Evolutionary conservation across 129 eudicot genomes (phyloP).

Genomic region (Gnaphalium uliginosum): DNA sequence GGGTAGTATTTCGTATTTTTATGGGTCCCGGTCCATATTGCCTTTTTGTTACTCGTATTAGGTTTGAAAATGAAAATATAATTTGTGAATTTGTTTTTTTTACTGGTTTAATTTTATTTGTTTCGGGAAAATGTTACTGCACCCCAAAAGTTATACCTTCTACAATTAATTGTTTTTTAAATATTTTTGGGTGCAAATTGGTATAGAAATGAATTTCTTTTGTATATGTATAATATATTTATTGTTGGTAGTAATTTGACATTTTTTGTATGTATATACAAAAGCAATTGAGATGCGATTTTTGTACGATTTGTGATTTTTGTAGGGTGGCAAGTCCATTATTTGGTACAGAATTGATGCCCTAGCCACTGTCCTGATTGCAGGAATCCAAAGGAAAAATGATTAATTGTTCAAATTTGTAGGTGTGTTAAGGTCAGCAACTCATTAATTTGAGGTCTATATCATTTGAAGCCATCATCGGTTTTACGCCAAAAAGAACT

Average conservation of each 20-base stretch:
- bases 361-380: conserved; percentile 23
- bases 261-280: neutral
- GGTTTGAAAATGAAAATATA: conserved; percentile 24
- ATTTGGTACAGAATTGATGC: conserved; percentile 26
- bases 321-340: conserved; percentile 24
- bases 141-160: conserved; percentile 14
- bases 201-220: conserved; percentile 4
- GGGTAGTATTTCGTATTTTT: conserved; percentile 1
- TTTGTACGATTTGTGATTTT: conserved; percentile 6
- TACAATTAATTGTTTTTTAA: neutral
- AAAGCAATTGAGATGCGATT: neutral
- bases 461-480: no score
- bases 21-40: conserved; percentile 10
- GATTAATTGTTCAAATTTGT: neutral
- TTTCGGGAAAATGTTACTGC: conserved; percentile 29
- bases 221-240: neutral
- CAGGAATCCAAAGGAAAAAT: neutral
- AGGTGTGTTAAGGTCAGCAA: neutral
- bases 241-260: neutral
- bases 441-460: no score
- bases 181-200: conserved; percentile 24
- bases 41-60: neutral
- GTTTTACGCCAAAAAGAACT: no score
- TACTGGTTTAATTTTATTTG: neutral
- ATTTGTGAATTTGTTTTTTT: conserved; percentile 18